A percentile compares a stretch with the other conserved stretches of the same genome.
phyloP scores from a whole-genome alignment of 2,329 filamentous ascomycete species.

The Xylariomycetidae sp. region DNA sequence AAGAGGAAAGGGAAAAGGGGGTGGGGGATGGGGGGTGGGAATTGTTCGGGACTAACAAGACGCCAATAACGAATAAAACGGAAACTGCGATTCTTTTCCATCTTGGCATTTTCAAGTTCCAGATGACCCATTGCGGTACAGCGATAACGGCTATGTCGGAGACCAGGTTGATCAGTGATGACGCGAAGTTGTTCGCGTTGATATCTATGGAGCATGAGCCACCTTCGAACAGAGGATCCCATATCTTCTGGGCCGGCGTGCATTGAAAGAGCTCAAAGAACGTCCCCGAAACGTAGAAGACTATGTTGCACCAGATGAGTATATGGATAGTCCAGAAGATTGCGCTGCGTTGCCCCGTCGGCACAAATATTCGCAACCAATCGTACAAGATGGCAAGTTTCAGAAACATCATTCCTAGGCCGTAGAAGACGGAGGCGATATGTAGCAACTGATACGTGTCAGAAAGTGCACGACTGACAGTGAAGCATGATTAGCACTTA shows the following conservation, averaged over 20 bases:
- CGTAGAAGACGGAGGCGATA: conserved; percentile 2
- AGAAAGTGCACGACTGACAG: no score
- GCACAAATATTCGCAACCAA: conserved; percentile 9
- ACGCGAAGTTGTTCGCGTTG: conserved; percentile 9
- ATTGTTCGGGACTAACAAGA: conserved; percentile 8
- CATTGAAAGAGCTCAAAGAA: conserved; percentile 14
- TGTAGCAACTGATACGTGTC: no score
- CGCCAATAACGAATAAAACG: conserved; percentile 11
- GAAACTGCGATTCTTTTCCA: conserved; percentile 11
- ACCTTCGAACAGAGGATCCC: conserved; percentile 3
- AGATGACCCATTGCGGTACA: conserved; percentile 14
- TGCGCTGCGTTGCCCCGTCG: conserved; percentile 2
- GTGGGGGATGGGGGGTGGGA: not conserved
- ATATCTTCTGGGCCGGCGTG: conserved; percentile 4
- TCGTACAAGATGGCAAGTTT: conserved; percentile 8
- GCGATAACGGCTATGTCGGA: conserved; percentile 13
- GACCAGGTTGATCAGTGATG: conserved; percentile 13
- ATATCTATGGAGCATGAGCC: conserved; percentile 10
- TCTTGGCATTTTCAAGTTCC: conserved; percentile 11
- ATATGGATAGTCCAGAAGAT: conserved; percentile 6
- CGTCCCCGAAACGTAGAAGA: conserved; percentile 13
- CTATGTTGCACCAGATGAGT: conserved; percentile 2
- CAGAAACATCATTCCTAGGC: conserved; percentile 1
- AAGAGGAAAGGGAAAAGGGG: not conserved
- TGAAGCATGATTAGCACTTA: no score